Evolutionary conservation across 2,329 filamentous ascomycete genomes (phyloP).

Genomic region (Paecilomyces sp.): DNA sequence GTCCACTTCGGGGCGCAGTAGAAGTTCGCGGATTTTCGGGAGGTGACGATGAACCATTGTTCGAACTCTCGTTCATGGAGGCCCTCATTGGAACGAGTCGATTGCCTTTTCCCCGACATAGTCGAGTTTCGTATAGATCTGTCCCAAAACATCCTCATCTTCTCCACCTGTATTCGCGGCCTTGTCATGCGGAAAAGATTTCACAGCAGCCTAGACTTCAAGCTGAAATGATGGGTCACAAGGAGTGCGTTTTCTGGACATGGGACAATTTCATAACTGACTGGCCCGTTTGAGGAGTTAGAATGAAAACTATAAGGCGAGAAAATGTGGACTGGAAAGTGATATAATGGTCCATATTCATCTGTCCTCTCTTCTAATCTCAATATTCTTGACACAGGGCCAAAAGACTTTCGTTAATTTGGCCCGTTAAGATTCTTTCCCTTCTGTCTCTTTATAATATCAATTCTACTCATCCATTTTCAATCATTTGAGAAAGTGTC

Average conservation of each 20-base stretch:
- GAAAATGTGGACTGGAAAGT: not conserved
- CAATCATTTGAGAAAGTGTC: no score
- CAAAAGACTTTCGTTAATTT: not conserved
- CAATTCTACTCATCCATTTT: not conserved
- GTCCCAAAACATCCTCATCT: not conserved
- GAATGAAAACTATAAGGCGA: no score
- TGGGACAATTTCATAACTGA: not conserved
- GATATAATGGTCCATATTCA: not conserved
- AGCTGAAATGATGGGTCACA: not conserved
- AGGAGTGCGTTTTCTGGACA: not conserved
- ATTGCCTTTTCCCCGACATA: not conserved
- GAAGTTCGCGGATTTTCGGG: not conserved
- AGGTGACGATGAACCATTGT: not conserved
- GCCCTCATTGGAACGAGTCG: not conserved
- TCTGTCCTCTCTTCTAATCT: not conserved
- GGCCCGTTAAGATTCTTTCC: not conserved
- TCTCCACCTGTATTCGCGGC: not conserved
- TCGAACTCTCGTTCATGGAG: not conserved
- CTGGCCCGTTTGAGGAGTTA: no score
- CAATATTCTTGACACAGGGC: not conserved
- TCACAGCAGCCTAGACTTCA: not conserved
- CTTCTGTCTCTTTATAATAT: not conserved
- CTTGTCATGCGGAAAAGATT: not conserved
- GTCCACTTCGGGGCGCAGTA: not conserved
- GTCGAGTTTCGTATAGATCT: not conserved